A percentile compares a stretch with the other conserved stretches of the same genome.
Evolutionary conservation across 257 asterid genomes (phyloP).

Genomic region (Solanum clarkiae): DNA sequence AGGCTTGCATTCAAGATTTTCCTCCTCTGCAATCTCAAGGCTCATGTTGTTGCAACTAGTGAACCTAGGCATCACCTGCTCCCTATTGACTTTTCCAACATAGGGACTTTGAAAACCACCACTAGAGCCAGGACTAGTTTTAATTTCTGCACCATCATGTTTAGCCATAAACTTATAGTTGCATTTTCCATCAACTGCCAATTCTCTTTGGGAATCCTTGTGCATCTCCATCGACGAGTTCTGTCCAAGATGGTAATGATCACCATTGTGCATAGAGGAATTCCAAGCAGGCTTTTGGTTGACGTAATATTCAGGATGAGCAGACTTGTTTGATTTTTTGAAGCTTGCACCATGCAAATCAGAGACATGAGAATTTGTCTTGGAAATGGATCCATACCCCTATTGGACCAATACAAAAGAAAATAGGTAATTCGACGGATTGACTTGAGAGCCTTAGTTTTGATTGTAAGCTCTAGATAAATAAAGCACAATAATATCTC

Average conservation of each 20-base stretch:
- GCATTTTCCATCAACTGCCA: conserved; percentile 20
- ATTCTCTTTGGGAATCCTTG: conserved; percentile 22
- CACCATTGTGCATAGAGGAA: conserved; percentile 18
- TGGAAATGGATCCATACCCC: conserved; percentile 29
- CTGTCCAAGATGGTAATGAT: conserved; percentile 16
- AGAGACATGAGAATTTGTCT: conserved; percentile 27
- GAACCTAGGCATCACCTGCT: conserved; percentile 9
- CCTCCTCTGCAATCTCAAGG: conserved; percentile 17
- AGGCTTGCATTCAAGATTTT: conserved; percentile 20
- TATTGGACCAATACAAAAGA: conserved; percentile 9
- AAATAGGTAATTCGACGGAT: neutral
- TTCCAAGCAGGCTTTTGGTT: conserved; percentile 23
- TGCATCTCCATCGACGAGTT: conserved; percentile 26
- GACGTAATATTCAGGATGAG: conserved; percentile 28
- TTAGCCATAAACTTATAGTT: conserved; percentile 19
- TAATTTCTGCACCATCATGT: conserved; percentile 21
- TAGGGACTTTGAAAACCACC: conserved; percentile 12
- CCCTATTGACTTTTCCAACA: conserved; percentile 14
- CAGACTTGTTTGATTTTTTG: conserved; percentile 21
- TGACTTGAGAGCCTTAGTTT: neutral
- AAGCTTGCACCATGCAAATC: conserved; percentile 22
- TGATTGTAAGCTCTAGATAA: neutral
- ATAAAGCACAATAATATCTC: neutral
- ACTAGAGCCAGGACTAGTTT: conserved; percentile 16
- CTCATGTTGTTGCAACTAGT: conserved; percentile 12